A percentile compares a stretch with the other conserved stretches of the same genome.
Evolutionary conservation across 2,329 filamentous ascomycete species (phyloP).

Genomic region (Diaporthe sp.): DNA sequence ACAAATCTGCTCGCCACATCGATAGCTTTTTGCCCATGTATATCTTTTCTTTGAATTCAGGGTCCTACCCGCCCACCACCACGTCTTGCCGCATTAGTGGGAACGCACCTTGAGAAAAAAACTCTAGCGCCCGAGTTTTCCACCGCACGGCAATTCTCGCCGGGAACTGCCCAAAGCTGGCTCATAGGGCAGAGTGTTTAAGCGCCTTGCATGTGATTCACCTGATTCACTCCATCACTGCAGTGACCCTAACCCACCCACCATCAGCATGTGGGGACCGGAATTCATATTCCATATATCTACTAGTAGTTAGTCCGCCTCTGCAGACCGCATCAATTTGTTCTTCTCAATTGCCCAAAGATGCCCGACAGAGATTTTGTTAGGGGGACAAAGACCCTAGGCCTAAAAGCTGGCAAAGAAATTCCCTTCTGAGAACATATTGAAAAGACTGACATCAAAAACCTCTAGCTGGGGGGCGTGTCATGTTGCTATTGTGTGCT

Average conservation of each 20-base stretch:
- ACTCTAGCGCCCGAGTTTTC: slow-evolving; percentile 1
- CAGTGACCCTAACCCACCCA: slow-evolving; percentile 14
- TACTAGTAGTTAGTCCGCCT: neutral
- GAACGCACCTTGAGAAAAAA: neutral
- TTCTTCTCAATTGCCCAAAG: neutral
- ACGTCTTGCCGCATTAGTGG: neutral
- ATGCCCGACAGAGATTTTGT: neutral
- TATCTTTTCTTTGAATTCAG: neutral
- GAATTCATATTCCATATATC: neutral
- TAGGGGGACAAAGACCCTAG: neutral
- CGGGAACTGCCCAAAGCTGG: neutral
- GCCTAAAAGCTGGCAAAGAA: no score
- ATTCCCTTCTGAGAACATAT: no score
- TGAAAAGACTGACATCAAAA: no score
- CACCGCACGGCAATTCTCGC: slow-evolving; percentile 6
- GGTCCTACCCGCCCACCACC: slow-evolving; percentile 3
- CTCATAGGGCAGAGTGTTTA: neutral
- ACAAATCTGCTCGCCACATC: neutral
- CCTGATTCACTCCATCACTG: neutral
- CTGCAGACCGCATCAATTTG: neutral
- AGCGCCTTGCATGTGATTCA: slow-evolving; percentile 16
- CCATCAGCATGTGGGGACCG: neutral
- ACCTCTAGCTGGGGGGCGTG: rapidly evolving
- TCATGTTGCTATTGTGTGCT: neutral
- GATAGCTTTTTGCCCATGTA: neutral